Percentiles rank a stretch among this genome's conserved stretches.
Evolutionary conservation across 2,329 filamentous ascomycete species (phyloP).

Genomic region (Colletotrichum somersetense): DNA sequence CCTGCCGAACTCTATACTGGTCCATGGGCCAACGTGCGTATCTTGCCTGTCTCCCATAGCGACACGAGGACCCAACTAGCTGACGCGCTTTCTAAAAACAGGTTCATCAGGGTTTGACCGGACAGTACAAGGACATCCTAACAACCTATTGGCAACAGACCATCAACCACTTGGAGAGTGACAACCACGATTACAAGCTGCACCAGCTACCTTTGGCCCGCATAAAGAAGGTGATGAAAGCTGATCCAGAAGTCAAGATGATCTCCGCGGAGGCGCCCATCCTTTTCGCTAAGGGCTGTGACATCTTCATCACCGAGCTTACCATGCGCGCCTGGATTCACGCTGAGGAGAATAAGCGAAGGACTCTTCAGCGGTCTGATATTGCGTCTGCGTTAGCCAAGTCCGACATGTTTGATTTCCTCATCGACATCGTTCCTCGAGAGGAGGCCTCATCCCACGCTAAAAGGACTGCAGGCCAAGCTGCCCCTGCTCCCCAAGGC

Average conservation of each 20-base stretch:
- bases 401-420: conserved; percentile 99
- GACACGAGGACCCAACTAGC: background rate
- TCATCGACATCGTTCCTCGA: conserved; percentile 97
- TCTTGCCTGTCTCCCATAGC: background rate
- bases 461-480: conserved; percentile 76
- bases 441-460: conserved; percentile 91
- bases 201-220: conserved; percentile 96
- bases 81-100: conserved; percentile 53
- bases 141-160: conserved; percentile 99
- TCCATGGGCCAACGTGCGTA: conserved; percentile 90
- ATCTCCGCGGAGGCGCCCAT: conserved; percentile 98
- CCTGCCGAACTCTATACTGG: conserved; percentile 95
- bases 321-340: conserved; percentile 99
- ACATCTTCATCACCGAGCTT: conserved; percentile 98
- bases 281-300: conserved; percentile 96
- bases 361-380: conserved; percentile 94
- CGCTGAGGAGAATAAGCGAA: conserved; percentile 97
- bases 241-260: conserved; percentile 99
- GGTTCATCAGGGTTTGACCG: conserved; percentile 95
- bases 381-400: conserved; percentile 96
- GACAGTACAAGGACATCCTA: conserved; percentile 94
- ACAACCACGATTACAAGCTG: conserved; percentile 98
- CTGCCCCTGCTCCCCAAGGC: conserved; percentile 55
- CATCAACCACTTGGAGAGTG: conserved; percentile 93
- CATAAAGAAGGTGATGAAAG: conserved; percentile 99